phyloP scores from a whole-genome alignment of 352 stramenopile genomes.

The Globisporangium mamillatum region DNA sequence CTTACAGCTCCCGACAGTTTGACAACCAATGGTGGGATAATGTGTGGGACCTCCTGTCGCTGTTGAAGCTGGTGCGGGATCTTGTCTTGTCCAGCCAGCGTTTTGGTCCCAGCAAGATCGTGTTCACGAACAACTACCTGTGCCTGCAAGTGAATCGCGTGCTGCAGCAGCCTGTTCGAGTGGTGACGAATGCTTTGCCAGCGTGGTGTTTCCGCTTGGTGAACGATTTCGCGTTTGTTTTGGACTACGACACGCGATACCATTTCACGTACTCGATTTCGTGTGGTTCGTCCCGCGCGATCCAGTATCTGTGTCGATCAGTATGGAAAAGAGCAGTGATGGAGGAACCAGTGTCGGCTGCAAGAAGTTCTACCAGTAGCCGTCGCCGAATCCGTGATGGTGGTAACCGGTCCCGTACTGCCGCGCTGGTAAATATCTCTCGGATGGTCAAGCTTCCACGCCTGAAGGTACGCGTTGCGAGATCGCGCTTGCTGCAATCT shows the following conservation, averaged over 20 bases:
- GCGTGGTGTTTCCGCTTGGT: conserved; percentile 54
- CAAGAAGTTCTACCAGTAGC: conserved; percentile 9
- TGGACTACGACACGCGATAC: conserved; percentile 63
- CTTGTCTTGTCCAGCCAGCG: conserved; percentile 12
- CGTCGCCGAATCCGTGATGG: conserved; percentile 39
- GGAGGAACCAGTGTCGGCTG: conserved; percentile 34
- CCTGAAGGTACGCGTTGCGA: conserved; percentile 70
- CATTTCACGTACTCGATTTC: conserved; percentile 72
- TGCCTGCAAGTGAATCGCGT: conserved; percentile 57
- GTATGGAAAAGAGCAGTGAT: conserved; percentile 62
- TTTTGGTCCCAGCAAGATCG: conserved; percentile 2
- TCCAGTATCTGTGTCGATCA: conserved; percentile 64
- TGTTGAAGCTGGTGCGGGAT: conserved; percentile 44
- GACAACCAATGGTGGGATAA: conserved; percentile 44
- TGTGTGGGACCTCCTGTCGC: conserved; percentile 52
- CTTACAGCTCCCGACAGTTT: neutral
- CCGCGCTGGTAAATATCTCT: conserved; percentile 44
- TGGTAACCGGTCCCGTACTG: conserved; percentile 28
- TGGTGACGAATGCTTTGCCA: conserved; percentile 62
- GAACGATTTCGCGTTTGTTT: conserved; percentile 53
- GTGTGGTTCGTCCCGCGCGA: conserved; percentile 60
- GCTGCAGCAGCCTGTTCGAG: conserved; percentile 54
- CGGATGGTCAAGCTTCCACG: conserved; percentile 74
- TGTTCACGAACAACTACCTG: conserved; percentile 60
- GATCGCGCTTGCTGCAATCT: conserved; percentile 56